phyloP scores from a whole-genome alignment of 1,284 basidiomycete genomes.

The Sanguinoderma infundibulare region DNA sequence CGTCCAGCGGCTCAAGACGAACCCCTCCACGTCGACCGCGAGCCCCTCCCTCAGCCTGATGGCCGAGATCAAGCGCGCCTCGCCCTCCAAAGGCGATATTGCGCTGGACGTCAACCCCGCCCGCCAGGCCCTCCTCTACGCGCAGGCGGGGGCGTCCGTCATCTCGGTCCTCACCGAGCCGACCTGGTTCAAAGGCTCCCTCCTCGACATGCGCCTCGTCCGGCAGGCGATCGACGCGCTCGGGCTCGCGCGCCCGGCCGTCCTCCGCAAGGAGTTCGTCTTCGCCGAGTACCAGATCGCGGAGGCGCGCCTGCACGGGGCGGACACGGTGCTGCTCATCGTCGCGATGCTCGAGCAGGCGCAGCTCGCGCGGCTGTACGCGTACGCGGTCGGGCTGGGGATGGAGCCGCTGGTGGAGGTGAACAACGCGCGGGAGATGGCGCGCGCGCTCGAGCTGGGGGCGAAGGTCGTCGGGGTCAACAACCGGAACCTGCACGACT shows the following conservation, averaged over 20 bases:
- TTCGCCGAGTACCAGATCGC: slow-evolving; percentile 93
- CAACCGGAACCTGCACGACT: slow-evolving; percentile 96
- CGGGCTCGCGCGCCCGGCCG: slow-evolving; percentile 83
- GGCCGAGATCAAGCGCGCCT: slow-evolving; percentile 97
- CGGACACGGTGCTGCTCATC: slow-evolving; percentile 94
- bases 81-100: slow-evolving; percentile 91
- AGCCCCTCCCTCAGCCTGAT: slow-evolving; percentile 70
- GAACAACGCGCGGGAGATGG: slow-evolving; percentile 92
- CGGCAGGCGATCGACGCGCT: slow-evolving; percentile 83
- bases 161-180: slow-evolving; percentile 98
- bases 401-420: slow-evolving; percentile 99
- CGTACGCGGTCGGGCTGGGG: slow-evolving; percentile 78
- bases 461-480: slow-evolving; percentile 97
- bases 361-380: slow-evolving; percentile 79
- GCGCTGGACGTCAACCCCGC: slow-evolving; percentile 77
- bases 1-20: slow-evolving; percentile 38
- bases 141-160: slow-evolving; percentile 87
- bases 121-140: slow-evolving; percentile 87
- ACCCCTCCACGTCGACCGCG: slow-evolving; percentile 57
- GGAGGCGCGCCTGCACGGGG: slow-evolving; percentile 91
- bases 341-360: slow-evolving; percentile 88
- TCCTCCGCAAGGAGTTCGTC: slow-evolving; percentile 98
- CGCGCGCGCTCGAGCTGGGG: slow-evolving; percentile 79
- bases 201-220: slow-evolving; percentile 91
- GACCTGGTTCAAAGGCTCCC: slow-evolving; percentile 95